Evolutionary conservation across 1,284 basidiomycete genomes (phyloP).

Genomic region (Kwoniella shivajii): DNA sequence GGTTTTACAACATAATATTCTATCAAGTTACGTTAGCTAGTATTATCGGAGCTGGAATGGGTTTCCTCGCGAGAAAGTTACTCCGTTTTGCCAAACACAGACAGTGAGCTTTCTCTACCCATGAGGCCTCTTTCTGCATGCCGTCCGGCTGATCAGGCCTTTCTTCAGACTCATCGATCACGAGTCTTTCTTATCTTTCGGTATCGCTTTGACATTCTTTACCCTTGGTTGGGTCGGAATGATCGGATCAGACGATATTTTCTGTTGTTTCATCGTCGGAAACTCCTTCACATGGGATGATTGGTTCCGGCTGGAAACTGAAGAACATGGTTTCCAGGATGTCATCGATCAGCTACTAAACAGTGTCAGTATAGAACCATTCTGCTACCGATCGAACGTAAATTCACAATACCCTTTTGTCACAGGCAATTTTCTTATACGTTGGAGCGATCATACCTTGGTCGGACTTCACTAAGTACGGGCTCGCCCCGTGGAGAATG

Average conservation of each 20-base stretch:
- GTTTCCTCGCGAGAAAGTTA: conserved; percentile 58
- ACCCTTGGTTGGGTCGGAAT: conserved; percentile 82
- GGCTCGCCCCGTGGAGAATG: conserved; percentile 76
- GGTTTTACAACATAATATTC: conserved; percentile 50
- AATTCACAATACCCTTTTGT: too few relatives aligned
- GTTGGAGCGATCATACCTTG: conserved; percentile 92
- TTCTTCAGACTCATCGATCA: conserved; percentile 47
- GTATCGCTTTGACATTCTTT: conserved; percentile 58
- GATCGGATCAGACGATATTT: conserved; percentile 86
- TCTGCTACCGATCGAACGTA: not conserved
- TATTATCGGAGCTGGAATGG: conserved; percentile 75
- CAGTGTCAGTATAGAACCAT: conserved; percentile 32
- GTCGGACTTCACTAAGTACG: conserved; percentile 49
- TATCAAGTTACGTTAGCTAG: conserved; percentile 67
- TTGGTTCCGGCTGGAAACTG: conserved; percentile 57
- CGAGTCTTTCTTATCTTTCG: conserved; percentile 52
- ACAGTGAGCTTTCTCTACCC: conserved; percentile 59
- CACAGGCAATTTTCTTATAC: conserved; percentile 68
- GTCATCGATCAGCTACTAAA: conserved; percentile 60
- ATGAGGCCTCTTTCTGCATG: conserved; percentile 58
- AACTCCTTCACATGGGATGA: conserved; percentile 54
- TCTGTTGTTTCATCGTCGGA: conserved; percentile 56
- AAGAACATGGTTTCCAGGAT: conserved; percentile 60
- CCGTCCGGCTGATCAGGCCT: not conserved
- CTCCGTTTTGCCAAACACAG: conserved; percentile 40